Base-by-base conservation (phyloP, 306 rosid species). In the Glycine tomentella region DNA sequence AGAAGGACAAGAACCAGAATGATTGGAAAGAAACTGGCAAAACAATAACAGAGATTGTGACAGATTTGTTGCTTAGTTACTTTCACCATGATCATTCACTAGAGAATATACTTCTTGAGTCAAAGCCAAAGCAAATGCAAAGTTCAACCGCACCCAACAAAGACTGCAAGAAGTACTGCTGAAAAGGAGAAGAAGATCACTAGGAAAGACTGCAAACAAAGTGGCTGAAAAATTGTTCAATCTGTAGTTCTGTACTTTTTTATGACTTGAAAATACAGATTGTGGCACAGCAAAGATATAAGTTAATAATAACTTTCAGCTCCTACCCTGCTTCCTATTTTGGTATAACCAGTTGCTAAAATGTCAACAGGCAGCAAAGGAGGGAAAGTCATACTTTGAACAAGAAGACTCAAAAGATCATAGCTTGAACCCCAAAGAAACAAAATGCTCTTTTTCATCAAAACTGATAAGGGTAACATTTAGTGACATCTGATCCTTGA, bases 1-100 rank as follows among this genome's bases (percentile, higher is more conserved):
- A 85, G 9, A 63, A 63, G 82, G 82, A 82, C 80, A 70, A 87
- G 70, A 70, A 86, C 74, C 57, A 85, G 52, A 55, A 65, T 69
- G 17, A 56, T 5, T 17, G 78, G 48, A n/a, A 86, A 73, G n/a
- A 81, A 69, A 15, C 59, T 70, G 57, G 56, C 65, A 7, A 80
- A 80, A 48, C 58, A 16, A 44, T 79, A 85, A 51, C 62, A 20
- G 11, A 78, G 44, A 13, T 81, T 80, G 76, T 51, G 58, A 81
- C 45, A 68, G 55, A 57, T 63, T 14, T 72, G 75, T 53, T 73
- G 84, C 75, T 78, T 59, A 64, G 80, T 71, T 76, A 72, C 62
- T 82, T 83, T 81, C 53, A 82, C 88, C 97, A 92, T 89, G 15
- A 38, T 69, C 81, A 73, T 50, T 56, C 50, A 33, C 79, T 38